Conservation (phyloP, 306 rosid genomes). For the Alnus glutinosa region DNA sequence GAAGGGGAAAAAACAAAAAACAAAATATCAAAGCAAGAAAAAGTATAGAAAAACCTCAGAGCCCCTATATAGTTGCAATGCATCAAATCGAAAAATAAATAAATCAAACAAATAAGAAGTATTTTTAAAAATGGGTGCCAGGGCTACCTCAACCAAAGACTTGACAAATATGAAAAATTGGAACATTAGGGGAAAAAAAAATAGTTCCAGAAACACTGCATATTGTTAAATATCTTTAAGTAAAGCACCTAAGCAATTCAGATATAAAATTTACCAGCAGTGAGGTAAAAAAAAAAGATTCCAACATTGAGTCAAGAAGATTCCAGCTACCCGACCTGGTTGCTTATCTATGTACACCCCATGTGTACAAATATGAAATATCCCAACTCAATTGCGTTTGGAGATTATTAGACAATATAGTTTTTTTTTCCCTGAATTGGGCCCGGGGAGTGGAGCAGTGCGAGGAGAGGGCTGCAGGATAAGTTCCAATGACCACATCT, state of each 20-base stretch:
- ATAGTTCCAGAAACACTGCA: neutral
- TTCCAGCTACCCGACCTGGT: neutral
- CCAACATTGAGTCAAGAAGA: neutral
- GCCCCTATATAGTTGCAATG: neutral
- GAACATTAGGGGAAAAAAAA: neutral
- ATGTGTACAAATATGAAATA: neutral
- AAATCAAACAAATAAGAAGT: neutral
- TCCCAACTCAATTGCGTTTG: neutral
- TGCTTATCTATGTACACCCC: neutral
- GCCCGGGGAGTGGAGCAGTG: too few species aligned
- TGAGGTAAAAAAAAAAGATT: neutral
- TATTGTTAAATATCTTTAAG: neutral
- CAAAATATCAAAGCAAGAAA: neutral
- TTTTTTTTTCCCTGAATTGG: too few species aligned
- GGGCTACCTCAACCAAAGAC: neutral
- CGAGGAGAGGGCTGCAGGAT: too few species aligned
- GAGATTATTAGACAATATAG: neutral
- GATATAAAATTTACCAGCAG: neutral
- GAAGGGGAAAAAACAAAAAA: neutral
- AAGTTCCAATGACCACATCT: too few species aligned
- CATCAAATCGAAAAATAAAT: slow-evolving; percentile 14
- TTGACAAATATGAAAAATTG: neutral
- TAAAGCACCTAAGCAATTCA: neutral
- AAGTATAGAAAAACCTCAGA: slow-evolving; percentile 1
- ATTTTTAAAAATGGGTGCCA: neutral